Percentiles rank a stretch among this genome's conserved stretches.
phyloP scores from a whole-genome alignment of 352 stramenopile genomes.

The Pythium volutum region DNA sequence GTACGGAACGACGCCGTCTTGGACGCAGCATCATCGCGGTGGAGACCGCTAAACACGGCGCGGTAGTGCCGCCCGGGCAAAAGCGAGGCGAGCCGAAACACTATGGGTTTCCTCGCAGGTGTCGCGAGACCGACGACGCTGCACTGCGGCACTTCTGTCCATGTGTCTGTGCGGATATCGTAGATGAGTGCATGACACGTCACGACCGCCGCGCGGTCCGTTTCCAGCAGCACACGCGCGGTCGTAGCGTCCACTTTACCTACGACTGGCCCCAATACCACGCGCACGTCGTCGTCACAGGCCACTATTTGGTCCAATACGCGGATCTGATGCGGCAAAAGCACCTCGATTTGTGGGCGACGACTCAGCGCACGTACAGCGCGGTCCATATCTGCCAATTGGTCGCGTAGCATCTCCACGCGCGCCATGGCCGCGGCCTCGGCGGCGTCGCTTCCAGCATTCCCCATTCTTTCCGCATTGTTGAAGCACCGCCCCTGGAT shows the following conservation, averaged over 20 bases:
- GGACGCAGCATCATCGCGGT: conserved; percentile 30
- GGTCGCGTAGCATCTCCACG: conserved; percentile 33
- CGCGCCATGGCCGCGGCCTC: conserved; percentile 23
- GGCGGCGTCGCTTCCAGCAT: conserved; percentile 38
- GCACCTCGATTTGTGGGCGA: conserved; percentile 13
- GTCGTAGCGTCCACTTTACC: conserved; percentile 50
- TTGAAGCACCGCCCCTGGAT: neutral
- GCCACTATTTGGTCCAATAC: conserved; percentile 23
- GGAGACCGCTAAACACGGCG: conserved; percentile 57
- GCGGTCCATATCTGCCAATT: conserved; percentile 50
- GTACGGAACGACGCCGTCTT: conserved; percentile 48
- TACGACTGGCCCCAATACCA: conserved; percentile 66
- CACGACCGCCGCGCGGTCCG: conserved; percentile 34
- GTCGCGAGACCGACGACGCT: conserved; percentile 21
- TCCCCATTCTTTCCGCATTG: conserved; percentile 30
- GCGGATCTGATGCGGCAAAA: conserved; percentile 35
- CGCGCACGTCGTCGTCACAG: conserved; percentile 31
- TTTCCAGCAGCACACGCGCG: conserved; percentile 65
- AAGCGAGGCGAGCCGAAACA: conserved; percentile 44
- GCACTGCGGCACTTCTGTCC: conserved; percentile 39
- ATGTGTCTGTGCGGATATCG: conserved; percentile 36
- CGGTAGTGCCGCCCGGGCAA: conserved; percentile 52
- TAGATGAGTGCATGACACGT: conserved; percentile 50
- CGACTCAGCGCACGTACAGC: conserved; percentile 28
- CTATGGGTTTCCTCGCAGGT: conserved; percentile 30